These are phyloP conservation scores for Trichosporon ovoides DNA, from an alignment of 1,284 basidiomycete species.

Conservation along the genomic window DNA sequence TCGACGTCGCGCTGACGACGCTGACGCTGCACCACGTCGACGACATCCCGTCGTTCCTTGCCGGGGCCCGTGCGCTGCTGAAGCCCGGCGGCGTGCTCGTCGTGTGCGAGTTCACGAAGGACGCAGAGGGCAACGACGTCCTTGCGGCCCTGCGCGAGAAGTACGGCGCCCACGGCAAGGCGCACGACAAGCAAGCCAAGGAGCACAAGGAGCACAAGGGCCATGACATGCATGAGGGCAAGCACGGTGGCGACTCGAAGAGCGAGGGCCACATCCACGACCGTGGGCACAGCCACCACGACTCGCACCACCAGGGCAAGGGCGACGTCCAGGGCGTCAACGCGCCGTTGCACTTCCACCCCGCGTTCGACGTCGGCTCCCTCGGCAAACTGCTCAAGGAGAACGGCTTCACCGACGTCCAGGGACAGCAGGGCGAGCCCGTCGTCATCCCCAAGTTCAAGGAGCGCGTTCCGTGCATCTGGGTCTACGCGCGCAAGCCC, in stretches of 20 bases:
- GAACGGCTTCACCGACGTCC: constrained; percentile 22
- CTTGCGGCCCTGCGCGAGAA: background rate
- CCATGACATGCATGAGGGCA: background rate
- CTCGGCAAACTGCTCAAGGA: constrained; percentile 18
- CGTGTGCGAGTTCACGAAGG: constrained; percentile 17
- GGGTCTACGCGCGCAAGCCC: constrained; percentile 5
- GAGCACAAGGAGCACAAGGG: background rate
- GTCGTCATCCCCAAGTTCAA: background rate
- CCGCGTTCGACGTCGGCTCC: constrained; percentile 18
- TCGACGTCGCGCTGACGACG: constrained; percentile 32
- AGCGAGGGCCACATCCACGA: constrained; percentile 20
- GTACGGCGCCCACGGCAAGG: background rate
- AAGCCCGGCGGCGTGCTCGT: constrained; percentile 16
- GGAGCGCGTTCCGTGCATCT: constrained; percentile 11
- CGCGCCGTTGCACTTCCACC: constrained; percentile 26
- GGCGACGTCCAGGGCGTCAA: constrained; percentile 19
- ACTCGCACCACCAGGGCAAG: constrained; percentile 7
- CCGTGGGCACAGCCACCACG: constrained; percentile 21
- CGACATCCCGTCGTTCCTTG: constrained; percentile 11
- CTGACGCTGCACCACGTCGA: constrained; percentile 39
- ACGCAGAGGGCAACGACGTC: constrained; percentile 16
- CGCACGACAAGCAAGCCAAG: background rate
- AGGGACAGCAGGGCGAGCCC: background rate
- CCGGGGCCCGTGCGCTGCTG: constrained; percentile 12
- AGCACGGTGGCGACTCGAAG: background rate